Evolutionary conservation across 2,329 filamentous ascomycete genomes (phyloP).

Genomic region (Fusarium setosum): DNA sequence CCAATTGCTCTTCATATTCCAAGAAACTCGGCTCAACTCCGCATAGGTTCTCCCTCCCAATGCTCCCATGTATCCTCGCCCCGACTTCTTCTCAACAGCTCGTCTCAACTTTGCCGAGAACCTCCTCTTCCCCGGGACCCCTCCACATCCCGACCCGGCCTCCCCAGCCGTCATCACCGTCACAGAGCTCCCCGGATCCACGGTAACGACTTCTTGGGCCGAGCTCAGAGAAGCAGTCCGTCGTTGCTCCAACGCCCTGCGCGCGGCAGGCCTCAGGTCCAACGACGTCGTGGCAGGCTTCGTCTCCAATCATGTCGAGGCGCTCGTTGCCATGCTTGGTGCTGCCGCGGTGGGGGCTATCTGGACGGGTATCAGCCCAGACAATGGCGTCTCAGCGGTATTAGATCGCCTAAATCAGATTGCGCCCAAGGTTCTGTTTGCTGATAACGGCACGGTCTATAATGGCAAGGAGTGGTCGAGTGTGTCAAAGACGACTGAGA

Average conservation of each 20-base stretch:
- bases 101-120: slow-evolving; percentile 96
- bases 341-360: slow-evolving; percentile 85
- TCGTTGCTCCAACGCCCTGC: slow-evolving; percentile 76
- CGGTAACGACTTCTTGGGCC: slow-evolving; percentile 74
- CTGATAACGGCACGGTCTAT: slow-evolving; percentile 89
- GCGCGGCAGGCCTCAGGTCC: slow-evolving; percentile 69
- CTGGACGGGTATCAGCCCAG: slow-evolving; percentile 93
- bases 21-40: slow-evolving; percentile 16
- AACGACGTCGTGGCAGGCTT: slow-evolving; percentile 75
- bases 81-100: slow-evolving; percentile 83
- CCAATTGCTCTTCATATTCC: neutral
- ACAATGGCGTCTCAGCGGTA: slow-evolving; percentile 91
- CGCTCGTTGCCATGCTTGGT: slow-evolving; percentile 88
- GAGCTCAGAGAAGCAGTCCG: slow-evolving; percentile 83
- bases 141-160: slow-evolving; percentile 59
- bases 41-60: slow-evolving; percentile 73
- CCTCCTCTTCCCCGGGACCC: slow-evolving; percentile 78
- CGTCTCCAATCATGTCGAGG: slow-evolving; percentile 89
- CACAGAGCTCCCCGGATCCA: slow-evolving; percentile 77
- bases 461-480: slow-evolving; percentile 92
- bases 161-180: slow-evolving; percentile 80
- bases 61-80: slow-evolving; percentile 84
- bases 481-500: slow-evolving; percentile 80
- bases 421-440: slow-evolving; percentile 82
- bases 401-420: slow-evolving; percentile 90